Percentiles rank a stretch among this genome's conserved stretches.
Conservation (phyloP, 768 basidiomycete genomes). For the Pisolithus albus region DNA sequence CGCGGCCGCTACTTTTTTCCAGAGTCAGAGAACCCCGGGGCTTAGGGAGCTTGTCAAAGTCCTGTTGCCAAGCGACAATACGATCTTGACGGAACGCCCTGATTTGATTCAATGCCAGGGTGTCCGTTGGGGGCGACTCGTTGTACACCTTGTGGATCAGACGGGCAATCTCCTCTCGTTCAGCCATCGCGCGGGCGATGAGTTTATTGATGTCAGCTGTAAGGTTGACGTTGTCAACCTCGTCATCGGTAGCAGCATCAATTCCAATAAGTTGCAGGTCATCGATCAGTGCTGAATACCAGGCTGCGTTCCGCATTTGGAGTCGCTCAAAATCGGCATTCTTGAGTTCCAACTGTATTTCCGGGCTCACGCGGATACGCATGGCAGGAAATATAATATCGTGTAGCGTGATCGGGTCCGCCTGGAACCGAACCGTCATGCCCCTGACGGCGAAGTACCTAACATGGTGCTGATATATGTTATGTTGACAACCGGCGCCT, state of each 20-base stretch:
- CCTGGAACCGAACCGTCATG: conserved; percentile 83
- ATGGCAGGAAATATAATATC: conserved; percentile 89
- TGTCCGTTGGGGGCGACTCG: conserved; percentile 76
- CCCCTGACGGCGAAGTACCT: conserved; percentile 83
- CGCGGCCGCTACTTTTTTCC: conserved; percentile 46
- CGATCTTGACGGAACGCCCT: conserved; percentile 85
- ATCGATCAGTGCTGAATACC: conserved; percentile 71
- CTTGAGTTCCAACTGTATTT: conserved; percentile 83
- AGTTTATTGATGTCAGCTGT: conserved; percentile 57
- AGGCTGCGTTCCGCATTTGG: conserved; percentile 59
- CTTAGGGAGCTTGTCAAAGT: conserved; percentile 81
- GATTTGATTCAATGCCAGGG: conserved; percentile 79
- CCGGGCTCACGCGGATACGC: conserved; percentile 77
- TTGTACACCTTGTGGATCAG: conserved; percentile 77
- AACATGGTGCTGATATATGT: conserved; percentile 88
- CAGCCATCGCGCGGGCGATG: conserved; percentile 66
- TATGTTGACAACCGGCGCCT: conserved; percentile 88
- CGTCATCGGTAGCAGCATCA: conserved; percentile 74
- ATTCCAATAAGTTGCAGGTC: conserved; percentile 72
- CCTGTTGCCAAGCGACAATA: conserved; percentile 94
- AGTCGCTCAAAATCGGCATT: conserved; percentile 84
- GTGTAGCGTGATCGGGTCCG: conserved; percentile 74
- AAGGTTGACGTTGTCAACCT: conserved; percentile 58
- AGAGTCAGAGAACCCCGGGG: conserved; percentile 45
- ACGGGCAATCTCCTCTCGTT: conserved; percentile 63